A percentile compares a stretch with the other conserved stretches of the same genome.
Conservation (phyloP, 139 green algal species). For the Picochlorum sp. region DNA sequence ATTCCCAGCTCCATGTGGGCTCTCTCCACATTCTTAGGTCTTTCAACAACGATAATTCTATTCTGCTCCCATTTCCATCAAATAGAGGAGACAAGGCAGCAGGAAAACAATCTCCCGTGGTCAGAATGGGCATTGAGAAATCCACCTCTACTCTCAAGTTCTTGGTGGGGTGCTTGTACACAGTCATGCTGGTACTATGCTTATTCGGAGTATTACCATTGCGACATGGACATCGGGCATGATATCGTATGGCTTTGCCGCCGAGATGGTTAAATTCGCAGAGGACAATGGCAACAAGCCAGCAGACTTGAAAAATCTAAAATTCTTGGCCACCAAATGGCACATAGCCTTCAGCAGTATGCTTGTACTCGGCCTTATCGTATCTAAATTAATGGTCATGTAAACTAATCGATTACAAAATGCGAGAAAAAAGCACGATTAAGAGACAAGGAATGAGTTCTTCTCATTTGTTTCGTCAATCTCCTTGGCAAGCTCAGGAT, state of each 20-base stretch:
- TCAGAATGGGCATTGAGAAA: conserved; percentile 58
- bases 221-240: conserved; percentile 20
- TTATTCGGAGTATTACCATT: conserved; percentile 24
- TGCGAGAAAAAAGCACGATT: background rate
- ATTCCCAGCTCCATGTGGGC: conserved; percentile 1
- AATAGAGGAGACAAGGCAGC: conserved; percentile 65
- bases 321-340: conserved; percentile 29
- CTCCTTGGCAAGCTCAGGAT: conserved; percentile 23
- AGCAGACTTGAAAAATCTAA: conserved; percentile 18
- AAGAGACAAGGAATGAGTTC: conserved; percentile 10
- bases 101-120: conserved; percentile 80
- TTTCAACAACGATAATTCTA: conserved; percentile 83
- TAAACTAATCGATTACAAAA: conserved; percentile 5
- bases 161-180: conserved; percentile 17
- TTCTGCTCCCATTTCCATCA: conserved; percentile 96
- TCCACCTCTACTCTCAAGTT: conserved; percentile 27
- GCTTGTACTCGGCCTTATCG: conserved; percentile 21
- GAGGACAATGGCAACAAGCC: conserved; percentile 14
- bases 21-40: conserved; percentile 55
- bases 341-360: conserved; percentile 30
- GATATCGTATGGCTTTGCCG: conserved; percentile 24
- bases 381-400: conserved; percentile 24
- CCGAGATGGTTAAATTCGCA: conserved; percentile 28
- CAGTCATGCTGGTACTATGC: conserved; percentile 8
- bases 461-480: conserved; percentile 25